phyloP scores from a whole-genome alignment of 1,139 yeast genomes.

The Hemisphaericaspora subhashii region DNA sequence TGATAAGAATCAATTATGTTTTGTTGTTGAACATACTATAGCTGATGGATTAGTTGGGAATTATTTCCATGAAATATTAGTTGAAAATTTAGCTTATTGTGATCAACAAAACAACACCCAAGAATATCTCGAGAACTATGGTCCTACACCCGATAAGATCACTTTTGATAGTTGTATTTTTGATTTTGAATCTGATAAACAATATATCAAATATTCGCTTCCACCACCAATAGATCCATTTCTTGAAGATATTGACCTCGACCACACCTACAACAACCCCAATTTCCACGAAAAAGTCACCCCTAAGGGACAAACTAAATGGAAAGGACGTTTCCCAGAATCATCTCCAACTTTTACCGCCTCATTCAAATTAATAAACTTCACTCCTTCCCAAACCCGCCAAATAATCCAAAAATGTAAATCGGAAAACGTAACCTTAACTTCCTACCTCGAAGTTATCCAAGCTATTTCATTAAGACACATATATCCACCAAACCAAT shows the following conservation, averaged over 20 bases:
- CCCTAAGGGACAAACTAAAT: conserved; percentile 27
- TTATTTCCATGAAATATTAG: conserved; percentile 38
- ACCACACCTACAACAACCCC: conserved; percentile 26
- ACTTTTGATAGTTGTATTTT: conserved; percentile 18
- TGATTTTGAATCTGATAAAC: conserved; percentile 20
- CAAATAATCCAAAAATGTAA: conserved; percentile 31
- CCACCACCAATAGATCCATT: conserved; percentile 38
- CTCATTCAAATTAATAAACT: conserved; percentile 34
- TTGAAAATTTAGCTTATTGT: conserved; percentile 26
- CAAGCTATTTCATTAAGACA: conserved; percentile 31
- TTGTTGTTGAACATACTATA: conserved; percentile 40
- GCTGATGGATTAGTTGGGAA: conserved; percentile 45
- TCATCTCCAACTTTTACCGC: conserved; percentile 17
- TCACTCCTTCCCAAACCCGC: conserved; percentile 25
- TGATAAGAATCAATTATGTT: conserved; percentile 26
- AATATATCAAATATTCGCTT: conserved; percentile 24
- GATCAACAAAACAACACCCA: conserved; percentile 10
- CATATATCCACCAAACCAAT: conserved; percentile 23
- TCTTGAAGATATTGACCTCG: conserved; percentile 25
- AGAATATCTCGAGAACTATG: conserved; percentile 11
- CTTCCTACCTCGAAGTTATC: conserved; percentile 32
- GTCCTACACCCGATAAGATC: conserved; percentile 8
- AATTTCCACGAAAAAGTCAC: conserved; percentile 22
- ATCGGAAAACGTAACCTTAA: conserved; percentile 31
- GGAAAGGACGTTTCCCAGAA: conserved; percentile 37